phyloP scores from a whole-genome alignment of 1,139 yeast species.

The Komagataea norvegica region DNA sequence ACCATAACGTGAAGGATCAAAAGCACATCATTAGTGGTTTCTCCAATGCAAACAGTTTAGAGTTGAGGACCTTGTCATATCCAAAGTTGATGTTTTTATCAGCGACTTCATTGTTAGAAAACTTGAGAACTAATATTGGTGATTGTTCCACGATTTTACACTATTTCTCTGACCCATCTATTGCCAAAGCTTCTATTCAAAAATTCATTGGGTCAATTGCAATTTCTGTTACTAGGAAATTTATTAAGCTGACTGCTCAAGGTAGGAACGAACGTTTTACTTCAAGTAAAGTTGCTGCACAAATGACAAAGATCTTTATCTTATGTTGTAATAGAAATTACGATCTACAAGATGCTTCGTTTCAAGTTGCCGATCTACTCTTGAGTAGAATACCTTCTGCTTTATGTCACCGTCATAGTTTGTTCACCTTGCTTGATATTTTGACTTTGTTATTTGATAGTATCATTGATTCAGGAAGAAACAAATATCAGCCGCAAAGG shows the following conservation, averaged over 20 bases:
- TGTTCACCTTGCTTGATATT: conserved; percentile 77
- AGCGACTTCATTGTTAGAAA: conserved; percentile 75
- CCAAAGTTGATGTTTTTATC: conserved; percentile 87
- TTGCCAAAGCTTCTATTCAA: conserved; percentile 56
- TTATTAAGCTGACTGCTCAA: conserved; percentile 32
- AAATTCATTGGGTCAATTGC: conserved; percentile 65
- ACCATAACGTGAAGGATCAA: conserved; percentile 75
- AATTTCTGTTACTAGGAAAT: conserved; percentile 54
- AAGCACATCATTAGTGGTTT: conserved; percentile 43
- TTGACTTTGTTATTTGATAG: conserved; percentile 74
- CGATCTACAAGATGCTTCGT: conserved; percentile 75
- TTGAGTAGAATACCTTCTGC: conserved; percentile 73
- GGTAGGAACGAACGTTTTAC: conserved; percentile 37
- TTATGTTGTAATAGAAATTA: conserved; percentile 75
- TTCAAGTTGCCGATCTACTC: conserved; percentile 70
- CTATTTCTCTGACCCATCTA: conserved; percentile 84
- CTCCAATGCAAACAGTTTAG: conserved; percentile 31
- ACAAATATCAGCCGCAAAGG: conserved; percentile 79
- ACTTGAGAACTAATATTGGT: conserved; percentile 74
- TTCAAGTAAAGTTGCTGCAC: conserved; percentile 60
- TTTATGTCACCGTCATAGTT: conserved; percentile 66
- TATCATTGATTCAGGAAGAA: conserved; percentile 79
- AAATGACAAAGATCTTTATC: conserved; percentile 63
- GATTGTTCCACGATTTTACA: conserved; percentile 69
- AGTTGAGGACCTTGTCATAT: conserved; percentile 53